phyloP scores from a whole-genome alignment of 257 asterid species.

The Solanum bulbocastanum region DNA sequence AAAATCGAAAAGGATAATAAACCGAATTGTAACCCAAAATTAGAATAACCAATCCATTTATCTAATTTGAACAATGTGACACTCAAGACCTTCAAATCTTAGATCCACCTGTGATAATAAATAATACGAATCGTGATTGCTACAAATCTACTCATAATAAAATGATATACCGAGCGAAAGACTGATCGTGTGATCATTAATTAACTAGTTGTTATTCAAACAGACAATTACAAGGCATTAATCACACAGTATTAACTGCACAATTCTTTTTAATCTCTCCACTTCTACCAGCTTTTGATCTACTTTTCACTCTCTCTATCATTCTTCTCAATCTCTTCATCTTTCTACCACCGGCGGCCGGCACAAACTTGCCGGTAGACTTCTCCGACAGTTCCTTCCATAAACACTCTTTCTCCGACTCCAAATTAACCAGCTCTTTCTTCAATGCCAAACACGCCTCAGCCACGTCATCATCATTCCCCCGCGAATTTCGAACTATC shows the following conservation, averaged over 20 bases:
- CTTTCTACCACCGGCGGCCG: neutral
- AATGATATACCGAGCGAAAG: too few species aligned
- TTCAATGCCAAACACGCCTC: neutral
- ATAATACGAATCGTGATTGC: neutral
- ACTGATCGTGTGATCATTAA: neutral
- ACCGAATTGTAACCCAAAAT: too few species aligned
- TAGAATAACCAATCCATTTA: too few species aligned
- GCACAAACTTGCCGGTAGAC: neutral
- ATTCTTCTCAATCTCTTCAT: neutral
- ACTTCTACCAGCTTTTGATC: neutral
- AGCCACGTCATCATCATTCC: neutral
- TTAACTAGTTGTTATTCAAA: neutral
- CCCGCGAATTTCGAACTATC: neutral
- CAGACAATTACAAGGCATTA: neutral
- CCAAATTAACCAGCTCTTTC: neutral
- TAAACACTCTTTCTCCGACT: neutral
- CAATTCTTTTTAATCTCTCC: neutral
- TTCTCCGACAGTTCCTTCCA: neutral
- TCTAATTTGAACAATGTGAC: too few species aligned
- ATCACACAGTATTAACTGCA: neutral
- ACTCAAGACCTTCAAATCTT: too few species aligned
- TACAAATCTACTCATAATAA: too few species aligned
- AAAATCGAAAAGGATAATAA: too few species aligned
- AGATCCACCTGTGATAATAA: neutral
- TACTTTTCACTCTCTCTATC: neutral